Conservation (phyloP, 495 filamentous ascomycete genomes). For the Tuber brumale region DNA sequence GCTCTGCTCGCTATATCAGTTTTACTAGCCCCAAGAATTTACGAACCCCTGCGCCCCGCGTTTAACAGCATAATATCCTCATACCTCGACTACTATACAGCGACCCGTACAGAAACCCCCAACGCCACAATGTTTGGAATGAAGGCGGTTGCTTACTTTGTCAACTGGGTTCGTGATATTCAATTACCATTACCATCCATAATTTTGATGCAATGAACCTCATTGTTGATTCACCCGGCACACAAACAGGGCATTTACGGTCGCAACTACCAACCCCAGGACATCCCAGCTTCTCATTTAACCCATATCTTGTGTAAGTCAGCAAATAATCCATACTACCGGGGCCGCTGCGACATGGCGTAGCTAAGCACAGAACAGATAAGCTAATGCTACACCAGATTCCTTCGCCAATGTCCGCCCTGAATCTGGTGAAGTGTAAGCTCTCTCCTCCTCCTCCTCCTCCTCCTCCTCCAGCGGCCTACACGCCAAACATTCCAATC, state of each 20-base stretch:
- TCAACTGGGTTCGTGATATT: conserved; percentile 57
- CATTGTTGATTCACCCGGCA: neutral
- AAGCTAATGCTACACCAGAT: conserved; percentile 43
- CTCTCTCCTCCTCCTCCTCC: conserved; percentile 10
- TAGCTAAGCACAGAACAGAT: neutral
- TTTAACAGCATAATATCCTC: conserved; percentile 36
- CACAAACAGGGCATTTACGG: conserved; percentile 69
- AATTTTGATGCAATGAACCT: conserved; percentile 8
- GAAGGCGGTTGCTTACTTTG: conserved; percentile 68
- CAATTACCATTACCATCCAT: neutral
- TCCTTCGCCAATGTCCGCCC: conserved; percentile 76
- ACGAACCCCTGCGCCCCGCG: conserved; percentile 8
- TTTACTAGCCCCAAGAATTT: conserved; percentile 17
- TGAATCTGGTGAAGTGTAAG: conserved; percentile 71
- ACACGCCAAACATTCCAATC: conserved; percentile 7
- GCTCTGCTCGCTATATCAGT: conserved; percentile 22
- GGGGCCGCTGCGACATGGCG: neutral
- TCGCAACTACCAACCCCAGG: conserved; percentile 74
- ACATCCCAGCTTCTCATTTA: conserved; percentile 77
- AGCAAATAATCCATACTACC: neutral
- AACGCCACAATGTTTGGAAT: conserved; percentile 26
- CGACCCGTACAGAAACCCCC: conserved; percentile 11
- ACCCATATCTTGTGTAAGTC: conserved; percentile 72
- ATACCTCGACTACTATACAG: conserved; percentile 14
- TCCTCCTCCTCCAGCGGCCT: neutral